Evolutionary conservation across 495 filamentous ascomycete species (phyloP).

Genomic region (Daldinia vernicosa): DNA sequence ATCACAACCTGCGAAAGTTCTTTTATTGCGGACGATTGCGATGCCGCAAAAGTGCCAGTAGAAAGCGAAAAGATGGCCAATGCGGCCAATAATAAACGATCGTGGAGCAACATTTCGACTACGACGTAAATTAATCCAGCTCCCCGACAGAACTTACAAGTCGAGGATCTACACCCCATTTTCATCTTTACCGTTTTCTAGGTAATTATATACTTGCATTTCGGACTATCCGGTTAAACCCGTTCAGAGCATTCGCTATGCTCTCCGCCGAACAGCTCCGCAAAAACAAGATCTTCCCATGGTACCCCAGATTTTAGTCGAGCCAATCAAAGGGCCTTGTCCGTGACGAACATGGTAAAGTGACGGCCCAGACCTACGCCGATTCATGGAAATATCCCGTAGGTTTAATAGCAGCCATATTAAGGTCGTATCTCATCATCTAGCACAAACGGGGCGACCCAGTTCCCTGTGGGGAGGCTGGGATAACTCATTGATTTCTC

Average conservation of each 20-base stretch:
- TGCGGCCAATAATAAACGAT: constrained; percentile 20
- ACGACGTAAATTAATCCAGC: neutral
- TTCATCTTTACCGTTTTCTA: constrained; percentile 1
- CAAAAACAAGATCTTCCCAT: constrained; percentile 27
- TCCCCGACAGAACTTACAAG: neutral
- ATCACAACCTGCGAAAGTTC: constrained; percentile 31
- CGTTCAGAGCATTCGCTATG: constrained; percentile 17
- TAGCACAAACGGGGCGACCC: neutral
- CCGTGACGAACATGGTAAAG: constrained; percentile 23
- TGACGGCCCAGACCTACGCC: constrained; percentile 23
- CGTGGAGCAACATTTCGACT: constrained; percentile 20
- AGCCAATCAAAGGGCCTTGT: constrained; percentile 23
- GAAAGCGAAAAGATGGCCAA: constrained; percentile 22
- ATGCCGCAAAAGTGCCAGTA: neutral
- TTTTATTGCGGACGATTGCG: constrained; percentile 13
- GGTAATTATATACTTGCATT: constrained; percentile 30
- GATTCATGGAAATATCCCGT: constrained; percentile 35
- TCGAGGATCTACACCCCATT: constrained; percentile 14
- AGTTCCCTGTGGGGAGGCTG: neutral
- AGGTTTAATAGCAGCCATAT: constrained; percentile 3
- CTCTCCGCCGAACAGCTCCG: constrained; percentile 33
- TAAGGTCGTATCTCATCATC: constrained; percentile 19
- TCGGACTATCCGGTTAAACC: constrained; percentile 29
- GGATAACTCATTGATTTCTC: constrained; percentile 1
- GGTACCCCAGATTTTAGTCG: constrained; percentile 38